Conservation (phyloP, 2,329 filamentous ascomycete species). For the Sporothrix brasiliensis region DNA sequence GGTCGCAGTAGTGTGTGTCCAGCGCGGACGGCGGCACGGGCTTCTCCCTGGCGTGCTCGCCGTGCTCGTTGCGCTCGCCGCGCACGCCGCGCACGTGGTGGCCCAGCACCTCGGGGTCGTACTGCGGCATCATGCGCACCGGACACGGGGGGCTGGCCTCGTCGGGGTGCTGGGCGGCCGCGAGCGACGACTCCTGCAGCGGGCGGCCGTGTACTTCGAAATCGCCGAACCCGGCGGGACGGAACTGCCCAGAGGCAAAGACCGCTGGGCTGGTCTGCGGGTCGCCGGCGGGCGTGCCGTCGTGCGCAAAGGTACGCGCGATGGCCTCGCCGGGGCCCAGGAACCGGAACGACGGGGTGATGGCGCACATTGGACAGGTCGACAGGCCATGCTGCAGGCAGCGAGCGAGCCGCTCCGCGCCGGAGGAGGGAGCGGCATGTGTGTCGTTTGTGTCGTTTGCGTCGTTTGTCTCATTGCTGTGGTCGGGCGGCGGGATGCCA, state of each 20-base stretch:
- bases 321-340: conserved; percentile 27
- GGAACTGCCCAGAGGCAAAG: conserved; percentile 6
- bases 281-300: neutral
- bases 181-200: neutral
- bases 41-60: neutral
- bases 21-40: neutral
- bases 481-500: neutral
- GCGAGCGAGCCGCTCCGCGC: neutral
- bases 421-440: neutral
- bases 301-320: neutral
- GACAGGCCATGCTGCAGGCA: conserved; percentile 28
- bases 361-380: conserved; percentile 32
- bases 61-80: neutral
- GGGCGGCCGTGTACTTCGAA: neutral
- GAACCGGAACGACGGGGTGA: conserved; percentile 27
- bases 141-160: conserved; percentile 14
- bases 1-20: neutral
- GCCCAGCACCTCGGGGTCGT: conserved; percentile 27
- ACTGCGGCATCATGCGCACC: conserved; percentile 20
- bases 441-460: neutral
- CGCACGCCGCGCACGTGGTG: neutral
- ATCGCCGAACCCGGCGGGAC: conserved; percentile 2
- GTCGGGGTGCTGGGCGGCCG: conserved; percentile 28
- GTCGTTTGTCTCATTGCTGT: neutral
- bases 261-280: neutral